Conservation (phyloP, 306 rosid species). For the Abrus pulchellus region DNA sequence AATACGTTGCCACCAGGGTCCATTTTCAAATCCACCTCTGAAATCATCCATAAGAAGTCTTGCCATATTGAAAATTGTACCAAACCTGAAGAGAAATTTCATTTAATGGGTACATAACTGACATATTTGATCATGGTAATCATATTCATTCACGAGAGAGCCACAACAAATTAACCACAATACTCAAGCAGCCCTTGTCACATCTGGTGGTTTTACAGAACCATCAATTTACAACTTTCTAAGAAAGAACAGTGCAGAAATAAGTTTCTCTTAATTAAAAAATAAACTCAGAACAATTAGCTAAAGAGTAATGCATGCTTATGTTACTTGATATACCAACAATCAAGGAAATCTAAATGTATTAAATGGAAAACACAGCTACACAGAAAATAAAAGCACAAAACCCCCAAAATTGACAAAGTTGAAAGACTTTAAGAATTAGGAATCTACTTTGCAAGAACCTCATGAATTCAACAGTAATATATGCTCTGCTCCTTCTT, state of each 20-base stretch:
- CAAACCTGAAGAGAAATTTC: conserved; percentile 70
- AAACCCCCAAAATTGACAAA: background rate
- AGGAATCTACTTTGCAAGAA: conserved; percentile 18
- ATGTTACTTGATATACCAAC: conserved; percentile 24
- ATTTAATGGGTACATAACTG: conserved; percentile 19
- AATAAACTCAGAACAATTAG: background rate
- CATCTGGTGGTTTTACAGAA: conserved; percentile 14
- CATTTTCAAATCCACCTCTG: conserved; percentile 88
- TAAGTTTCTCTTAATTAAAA: conserved; percentile 4
- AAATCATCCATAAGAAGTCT: conserved; percentile 85
- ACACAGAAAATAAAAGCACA: background rate
- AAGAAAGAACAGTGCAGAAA: conserved; percentile 23
- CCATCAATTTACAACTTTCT: conserved; percentile 2
- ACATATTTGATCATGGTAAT: conserved; percentile 4
- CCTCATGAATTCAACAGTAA: conserved; percentile 20
- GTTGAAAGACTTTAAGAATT: conserved; percentile 8
- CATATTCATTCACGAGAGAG: conserved; percentile 33
- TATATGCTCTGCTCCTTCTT: conserved; percentile 17
- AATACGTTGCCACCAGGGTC: conserved; percentile 98
- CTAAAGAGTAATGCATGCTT: background rate
- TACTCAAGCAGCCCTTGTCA: conserved; percentile 22
- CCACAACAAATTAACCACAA: background rate
- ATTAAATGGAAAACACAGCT: conserved; percentile 3
- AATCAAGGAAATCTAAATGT: conserved; percentile 18
- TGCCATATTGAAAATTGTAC: conserved; percentile 89